Conservation (phyloP, 306 rosid genomes). For the Cicer judaicum region DNA sequence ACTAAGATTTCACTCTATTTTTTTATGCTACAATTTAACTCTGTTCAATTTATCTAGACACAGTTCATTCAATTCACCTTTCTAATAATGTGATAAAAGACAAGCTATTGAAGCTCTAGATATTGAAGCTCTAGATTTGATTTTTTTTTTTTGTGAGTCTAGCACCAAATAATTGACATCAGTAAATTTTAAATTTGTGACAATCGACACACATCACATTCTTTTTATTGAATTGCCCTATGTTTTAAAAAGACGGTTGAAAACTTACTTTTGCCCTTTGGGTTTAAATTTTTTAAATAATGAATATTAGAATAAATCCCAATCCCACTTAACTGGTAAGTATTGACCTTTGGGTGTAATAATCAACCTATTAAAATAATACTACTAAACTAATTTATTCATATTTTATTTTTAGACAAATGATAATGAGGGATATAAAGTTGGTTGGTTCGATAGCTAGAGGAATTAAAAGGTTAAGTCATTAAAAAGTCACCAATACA, state of each 20-base stretch:
- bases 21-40: neutral
- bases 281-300: too few species aligned
- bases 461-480: too few species aligned
- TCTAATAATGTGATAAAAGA: neutral
- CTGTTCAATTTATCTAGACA: neutral
- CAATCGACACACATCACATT: too few species aligned
- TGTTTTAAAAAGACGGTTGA: too few species aligned
- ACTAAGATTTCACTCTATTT: neutral
- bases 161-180: neutral
- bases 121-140: neutral
- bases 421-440: too few species aligned
- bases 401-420: neutral
- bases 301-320: too few species aligned
- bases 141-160: neutral
- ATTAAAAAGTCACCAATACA: too few species aligned
- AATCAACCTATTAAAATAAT: neutral
- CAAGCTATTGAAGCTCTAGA: too few species aligned
- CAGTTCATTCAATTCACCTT: neutral
- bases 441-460: too few species aligned
- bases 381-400: neutral
- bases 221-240: too few species aligned
- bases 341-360: neutral
- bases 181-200: neutral
- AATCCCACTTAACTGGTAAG: neutral
- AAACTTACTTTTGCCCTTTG: too few species aligned